Evolutionary conservation across 148 eudicot species (phyloP).

Genomic region (Chenopodium suecicum): DNA sequence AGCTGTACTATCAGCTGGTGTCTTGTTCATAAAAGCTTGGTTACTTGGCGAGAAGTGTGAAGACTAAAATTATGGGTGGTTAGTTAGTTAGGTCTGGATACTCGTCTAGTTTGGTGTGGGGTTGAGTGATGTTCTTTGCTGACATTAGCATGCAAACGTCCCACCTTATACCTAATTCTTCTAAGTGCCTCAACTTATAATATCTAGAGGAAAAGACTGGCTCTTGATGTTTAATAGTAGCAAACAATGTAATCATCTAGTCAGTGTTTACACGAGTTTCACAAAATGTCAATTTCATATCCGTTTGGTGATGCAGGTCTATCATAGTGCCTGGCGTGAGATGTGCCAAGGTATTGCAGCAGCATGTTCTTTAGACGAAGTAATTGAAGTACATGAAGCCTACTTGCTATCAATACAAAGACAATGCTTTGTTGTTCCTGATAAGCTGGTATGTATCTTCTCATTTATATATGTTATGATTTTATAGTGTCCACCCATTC

Average conservation of each 20-base stretch:
- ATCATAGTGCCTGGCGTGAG: slow-evolving; percentile 97
- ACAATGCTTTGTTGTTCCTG: slow-evolving; percentile 97
- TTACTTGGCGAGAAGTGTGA: no score
- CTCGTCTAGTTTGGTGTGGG: not conserved
- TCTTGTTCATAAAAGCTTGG: no score
- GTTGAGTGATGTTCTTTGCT: not conserved
- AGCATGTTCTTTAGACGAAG: slow-evolving; percentile 92
- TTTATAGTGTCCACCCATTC: not conserved
- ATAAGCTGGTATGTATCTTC: slow-evolving; percentile 65
- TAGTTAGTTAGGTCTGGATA: not conserved
- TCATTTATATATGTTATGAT: not conserved
- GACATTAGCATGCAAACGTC: not conserved
- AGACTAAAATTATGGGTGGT: no score
- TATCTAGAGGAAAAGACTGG: not conserved
- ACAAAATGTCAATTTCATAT: not conserved
- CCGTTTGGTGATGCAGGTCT: slow-evolving; percentile 51
- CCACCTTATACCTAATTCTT: not conserved
- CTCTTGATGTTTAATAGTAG: not conserved
- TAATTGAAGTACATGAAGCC: slow-evolving; percentile 87
- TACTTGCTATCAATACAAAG: slow-evolving; percentile 91
- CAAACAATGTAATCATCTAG: not conserved
- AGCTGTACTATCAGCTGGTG: no score
- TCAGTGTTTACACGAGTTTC: not conserved
- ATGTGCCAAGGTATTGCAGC: slow-evolving; percentile 86
- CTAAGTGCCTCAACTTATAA: not conserved